phyloP scores from a whole-genome alignment of 345 rosid genomes.

The Barbarea vulgaris region DNA sequence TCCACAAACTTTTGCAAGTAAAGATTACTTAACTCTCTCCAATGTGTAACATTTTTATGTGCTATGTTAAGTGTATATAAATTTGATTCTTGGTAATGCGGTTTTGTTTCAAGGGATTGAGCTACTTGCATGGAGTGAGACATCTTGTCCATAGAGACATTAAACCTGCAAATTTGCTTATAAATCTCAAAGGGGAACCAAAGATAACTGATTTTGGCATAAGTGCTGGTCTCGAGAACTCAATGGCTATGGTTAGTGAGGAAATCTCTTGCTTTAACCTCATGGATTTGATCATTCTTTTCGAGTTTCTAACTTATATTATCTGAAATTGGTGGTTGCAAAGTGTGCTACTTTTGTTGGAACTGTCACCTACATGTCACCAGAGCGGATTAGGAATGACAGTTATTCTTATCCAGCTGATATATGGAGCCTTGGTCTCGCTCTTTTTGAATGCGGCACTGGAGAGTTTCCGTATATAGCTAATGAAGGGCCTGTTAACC shows the following conservation, averaged over 20 bases:
- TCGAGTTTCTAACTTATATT: conserved; percentile 24
- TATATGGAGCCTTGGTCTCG: conserved; percentile 98
- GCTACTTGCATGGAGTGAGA: conserved; percentile 87
- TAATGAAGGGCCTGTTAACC: conserved; percentile 87
- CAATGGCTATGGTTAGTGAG: conserved; percentile 87
- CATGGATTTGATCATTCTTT: background rate
- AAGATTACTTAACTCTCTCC: conserved; percentile 27
- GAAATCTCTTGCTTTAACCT: conserved; percentile 6
- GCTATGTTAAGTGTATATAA: background rate
- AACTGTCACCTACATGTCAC: conserved; percentile 99
- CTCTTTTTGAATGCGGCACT: conserved; percentile 91
- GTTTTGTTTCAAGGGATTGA: conserved; percentile 60
- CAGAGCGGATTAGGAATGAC: conserved; percentile 83
- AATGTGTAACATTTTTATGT: conserved; percentile 8
- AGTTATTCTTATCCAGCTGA: conserved; percentile 95
- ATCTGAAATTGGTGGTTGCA: conserved; percentile 37
- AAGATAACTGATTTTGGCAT: conserved; percentile 97
- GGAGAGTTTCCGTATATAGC: conserved; percentile 94
- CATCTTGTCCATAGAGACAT: conserved; percentile 97
- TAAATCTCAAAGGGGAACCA: conserved; percentile 93
- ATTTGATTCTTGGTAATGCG: background rate
- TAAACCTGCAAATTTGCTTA: conserved; percentile 94
- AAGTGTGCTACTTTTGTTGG: conserved; percentile 99
- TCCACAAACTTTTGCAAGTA: conserved; percentile 82
- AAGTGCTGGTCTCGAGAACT: conserved; percentile 95